Evolutionary conservation across 371 early-diverging fungal genomes (phyloP).

Genomic region (Rhizopus microsporus): DNA sequence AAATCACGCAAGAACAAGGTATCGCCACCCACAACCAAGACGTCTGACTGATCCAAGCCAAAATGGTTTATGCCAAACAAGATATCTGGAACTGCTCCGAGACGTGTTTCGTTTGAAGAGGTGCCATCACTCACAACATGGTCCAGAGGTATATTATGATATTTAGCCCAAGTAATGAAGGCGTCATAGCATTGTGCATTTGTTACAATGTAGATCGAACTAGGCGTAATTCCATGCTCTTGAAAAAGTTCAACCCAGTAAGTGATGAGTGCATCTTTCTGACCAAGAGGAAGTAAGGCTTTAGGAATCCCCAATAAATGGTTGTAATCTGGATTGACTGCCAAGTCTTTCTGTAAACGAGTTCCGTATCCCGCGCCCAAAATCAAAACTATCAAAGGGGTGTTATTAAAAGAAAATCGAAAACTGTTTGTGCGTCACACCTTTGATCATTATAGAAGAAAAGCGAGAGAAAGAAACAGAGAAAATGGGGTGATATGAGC

Average conservation of each 20-base stretch:
- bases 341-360: conserved; percentile 53
- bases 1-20: conserved; percentile 62
- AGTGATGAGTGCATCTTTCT: conserved; percentile 51
- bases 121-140: conserved; percentile 61
- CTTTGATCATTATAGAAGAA: neutral
- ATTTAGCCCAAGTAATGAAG: conserved; percentile 53
- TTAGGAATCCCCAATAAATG: conserved; percentile 54
- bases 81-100: conserved; percentile 64
- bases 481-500: neutral
- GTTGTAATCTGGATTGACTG: conserved; percentile 23
- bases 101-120: conserved; percentile 49
- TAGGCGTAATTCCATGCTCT: conserved; percentile 19
- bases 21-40: conserved; percentile 65
- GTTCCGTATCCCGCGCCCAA: conserved; percentile 63
- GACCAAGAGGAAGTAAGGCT: conserved; percentile 52
- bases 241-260: conserved; percentile 52
- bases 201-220: conserved; percentile 45
- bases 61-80: conserved; percentile 48
- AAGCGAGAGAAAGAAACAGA: neutral
- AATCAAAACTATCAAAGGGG: conserved; percentile 38
- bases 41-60: conserved; percentile 20
- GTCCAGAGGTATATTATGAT: conserved; percentile 34
- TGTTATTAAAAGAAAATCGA: too few relatives aligned
- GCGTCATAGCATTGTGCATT: conserved; percentile 44
- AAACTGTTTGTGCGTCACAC: neutral